A percentile compares a stretch with the other conserved stretches of the same genome.
Conservation (phyloP, 2,329 filamentous ascomycete species). For the Emydomyces testavorans region DNA sequence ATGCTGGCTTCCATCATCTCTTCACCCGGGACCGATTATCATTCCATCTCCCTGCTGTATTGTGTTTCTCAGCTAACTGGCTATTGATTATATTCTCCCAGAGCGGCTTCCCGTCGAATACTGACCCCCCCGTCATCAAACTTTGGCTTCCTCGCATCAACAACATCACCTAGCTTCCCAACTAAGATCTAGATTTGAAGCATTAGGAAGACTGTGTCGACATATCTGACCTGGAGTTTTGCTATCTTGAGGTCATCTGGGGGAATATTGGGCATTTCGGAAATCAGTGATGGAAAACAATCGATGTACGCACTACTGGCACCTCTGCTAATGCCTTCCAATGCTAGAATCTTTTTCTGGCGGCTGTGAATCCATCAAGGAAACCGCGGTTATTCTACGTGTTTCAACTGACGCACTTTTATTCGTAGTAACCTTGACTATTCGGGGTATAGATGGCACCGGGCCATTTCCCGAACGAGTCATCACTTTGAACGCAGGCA, state of each 20-base stretch:
- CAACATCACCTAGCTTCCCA: no score
- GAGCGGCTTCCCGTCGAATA: background rate
- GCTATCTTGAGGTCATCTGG: no score
- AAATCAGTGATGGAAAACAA: background rate
- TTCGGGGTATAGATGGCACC: background rate
- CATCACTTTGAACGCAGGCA: constrained; percentile 24
- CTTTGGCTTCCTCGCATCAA: background rate
- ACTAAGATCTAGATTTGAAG: no score
- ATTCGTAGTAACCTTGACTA: background rate
- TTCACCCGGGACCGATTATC: background rate
- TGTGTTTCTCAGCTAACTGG: background rate
- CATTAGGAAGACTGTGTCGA: no score
- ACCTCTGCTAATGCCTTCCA: no score
- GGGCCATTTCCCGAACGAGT: background rate
- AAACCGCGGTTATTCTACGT: no score
- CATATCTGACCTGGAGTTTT: no score
- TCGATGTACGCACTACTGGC: no score
- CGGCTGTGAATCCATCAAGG: no score
- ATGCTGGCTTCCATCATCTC: background rate
- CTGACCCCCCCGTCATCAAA: background rate
- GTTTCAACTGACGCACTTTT: background rate
- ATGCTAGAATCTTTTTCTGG: background rate
- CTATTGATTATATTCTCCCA: background rate
- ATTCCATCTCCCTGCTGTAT: background rate
- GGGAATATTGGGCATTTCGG: no score